Evolutionary conservation across 805 yeast genomes (phyloP).

Genomic region (Candida sonorensis): DNA sequence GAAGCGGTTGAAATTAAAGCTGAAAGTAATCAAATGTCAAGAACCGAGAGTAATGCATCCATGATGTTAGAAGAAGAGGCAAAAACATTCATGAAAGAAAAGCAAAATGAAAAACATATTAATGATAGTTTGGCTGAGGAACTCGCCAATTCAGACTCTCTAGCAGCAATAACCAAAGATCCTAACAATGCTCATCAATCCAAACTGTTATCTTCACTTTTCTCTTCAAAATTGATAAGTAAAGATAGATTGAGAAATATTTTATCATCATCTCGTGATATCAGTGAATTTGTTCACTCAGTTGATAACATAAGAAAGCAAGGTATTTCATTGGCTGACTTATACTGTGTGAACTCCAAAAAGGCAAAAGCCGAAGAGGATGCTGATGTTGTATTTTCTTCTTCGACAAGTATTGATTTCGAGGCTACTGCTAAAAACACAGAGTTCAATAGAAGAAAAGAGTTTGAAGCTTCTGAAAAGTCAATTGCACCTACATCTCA

Average conservation of each 20-base stretch:
- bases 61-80: conserved; percentile 18
- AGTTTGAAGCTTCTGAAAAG: neutral
- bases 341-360: conserved; percentile 10
- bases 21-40: conserved; percentile 4
- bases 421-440: conserved; percentile 10
- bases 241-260: conserved; percentile 28
- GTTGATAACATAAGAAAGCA: conserved; percentile 32
- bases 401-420: neutral
- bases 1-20: conserved; percentile 11
- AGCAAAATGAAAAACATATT: no score
- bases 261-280: conserved; percentile 28
- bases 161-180: neutral
- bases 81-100: conserved; percentile 13
- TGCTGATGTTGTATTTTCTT: neutral
- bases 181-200: neutral
- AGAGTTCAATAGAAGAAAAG: conserved; percentile 7
- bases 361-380: neutral
- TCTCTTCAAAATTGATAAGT: conserved; percentile 21
- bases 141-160: neutral
- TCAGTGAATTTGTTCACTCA: conserved; percentile 31
- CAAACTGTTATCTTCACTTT: neutral
- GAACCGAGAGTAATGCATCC: conserved; percentile 5
- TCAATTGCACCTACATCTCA: no score
- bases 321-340: conserved; percentile 34
- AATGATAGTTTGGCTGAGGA: neutral